Evolutionary conservation across 2,329 filamentous ascomycete species (phyloP).

Genomic region (Lachnellula hyalina): DNA sequence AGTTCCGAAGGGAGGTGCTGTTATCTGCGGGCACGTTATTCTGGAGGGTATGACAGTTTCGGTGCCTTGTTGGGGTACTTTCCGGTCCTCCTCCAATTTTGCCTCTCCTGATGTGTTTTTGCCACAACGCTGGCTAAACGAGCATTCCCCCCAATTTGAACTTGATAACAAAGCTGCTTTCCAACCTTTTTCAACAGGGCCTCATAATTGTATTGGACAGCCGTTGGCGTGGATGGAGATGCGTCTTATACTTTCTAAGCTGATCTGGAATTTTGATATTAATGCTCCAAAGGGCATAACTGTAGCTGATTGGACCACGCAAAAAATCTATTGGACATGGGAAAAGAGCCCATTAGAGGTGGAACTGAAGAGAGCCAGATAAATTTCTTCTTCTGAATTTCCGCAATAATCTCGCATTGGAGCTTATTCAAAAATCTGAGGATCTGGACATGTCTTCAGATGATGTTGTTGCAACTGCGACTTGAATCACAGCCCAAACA

Average conservation of each 20-base stretch:
- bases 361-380: not conserved
- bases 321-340: conserved; percentile 1
- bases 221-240: conserved; percentile 6
- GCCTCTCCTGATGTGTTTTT: conserved; percentile 13
- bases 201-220: conserved; percentile 4
- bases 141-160: conserved; percentile 16
- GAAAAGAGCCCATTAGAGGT: conserved; percentile 5
- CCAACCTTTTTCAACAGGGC: conserved; percentile 20
- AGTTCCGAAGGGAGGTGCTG: conserved; percentile 2
- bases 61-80: conserved; percentile 27
- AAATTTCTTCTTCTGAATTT: too few relatives aligned
- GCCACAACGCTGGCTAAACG: conserved; percentile 23
- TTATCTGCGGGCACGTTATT: conserved; percentile 11
- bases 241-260: not conserved
- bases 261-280: conserved; percentile 12
- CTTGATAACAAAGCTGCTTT: conserved; percentile 31
- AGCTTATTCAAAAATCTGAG: too few relatives aligned
- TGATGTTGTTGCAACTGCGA: too few relatives aligned
- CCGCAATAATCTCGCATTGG: too few relatives aligned
- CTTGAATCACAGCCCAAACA: too few relatives aligned
- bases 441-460: too few relatives aligned
- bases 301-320: not conserved
- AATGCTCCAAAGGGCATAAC: not conserved
- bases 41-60: conserved; percentile 13
- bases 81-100: conserved; percentile 20